phyloP scores from a whole-genome alignment of 768 basidiomycete genomes.

The Xerocomus spinulosus region DNA sequence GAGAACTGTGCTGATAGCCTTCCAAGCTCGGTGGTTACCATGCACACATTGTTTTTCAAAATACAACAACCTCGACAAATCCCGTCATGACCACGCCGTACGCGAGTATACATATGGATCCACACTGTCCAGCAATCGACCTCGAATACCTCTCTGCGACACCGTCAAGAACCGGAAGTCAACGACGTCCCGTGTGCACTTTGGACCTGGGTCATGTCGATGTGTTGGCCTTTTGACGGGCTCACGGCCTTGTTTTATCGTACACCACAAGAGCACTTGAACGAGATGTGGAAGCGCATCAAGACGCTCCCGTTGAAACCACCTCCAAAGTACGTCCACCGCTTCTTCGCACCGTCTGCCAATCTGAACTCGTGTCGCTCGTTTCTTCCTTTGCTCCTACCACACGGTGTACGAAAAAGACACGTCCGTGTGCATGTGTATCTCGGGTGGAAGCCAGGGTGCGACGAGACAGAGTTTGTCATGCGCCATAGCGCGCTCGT shows the following conservation, averaged over 20 bases:
- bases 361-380: no score
- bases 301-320: constrained; percentile 15
- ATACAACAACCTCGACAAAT: constrained; percentile 3
- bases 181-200: background rate
- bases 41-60: constrained; percentile 10
- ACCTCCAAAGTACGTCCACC: constrained; percentile 13
- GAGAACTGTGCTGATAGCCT: background rate
- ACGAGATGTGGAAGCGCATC: constrained; percentile 22
- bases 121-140: background rate
- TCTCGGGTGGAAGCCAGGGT: constrained; percentile 25
- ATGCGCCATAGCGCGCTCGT: constrained; percentile 26
- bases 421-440: constrained; percentile 33
- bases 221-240: constrained; percentile 6
- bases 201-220: background rate
- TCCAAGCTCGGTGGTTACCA: constrained; percentile 1
- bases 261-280: constrained; percentile 21
- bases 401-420: no score
- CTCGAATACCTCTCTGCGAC: background rate
- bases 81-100: background rate
- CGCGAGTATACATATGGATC: constrained; percentile 1
- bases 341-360: no score
- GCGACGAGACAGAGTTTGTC: constrained; percentile 27
- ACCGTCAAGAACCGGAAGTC: background rate
- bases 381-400: no score
- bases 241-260: constrained; percentile 8